phyloP scores from a whole-genome alignment of 306 rosid species.

The Benincasa hispida region DNA sequence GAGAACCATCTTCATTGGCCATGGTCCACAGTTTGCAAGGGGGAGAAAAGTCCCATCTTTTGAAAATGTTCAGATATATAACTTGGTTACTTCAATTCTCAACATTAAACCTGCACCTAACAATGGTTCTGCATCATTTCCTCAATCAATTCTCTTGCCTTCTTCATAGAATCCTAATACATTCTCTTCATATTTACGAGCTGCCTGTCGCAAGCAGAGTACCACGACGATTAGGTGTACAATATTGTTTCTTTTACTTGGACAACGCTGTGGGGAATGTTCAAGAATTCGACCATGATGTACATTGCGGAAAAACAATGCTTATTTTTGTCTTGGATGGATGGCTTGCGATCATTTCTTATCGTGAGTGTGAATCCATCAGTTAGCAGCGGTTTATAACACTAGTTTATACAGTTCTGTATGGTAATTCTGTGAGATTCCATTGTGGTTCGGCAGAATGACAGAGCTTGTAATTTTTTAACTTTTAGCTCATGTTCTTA shows the following conservation, averaged over 20 bases:
- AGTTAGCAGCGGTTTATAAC: not conserved
- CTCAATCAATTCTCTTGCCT: constrained; percentile 52
- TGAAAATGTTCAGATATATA: constrained; percentile 87
- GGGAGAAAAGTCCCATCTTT: constrained; percentile 85
- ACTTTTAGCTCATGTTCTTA: not conserved
- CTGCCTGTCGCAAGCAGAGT: not conserved
- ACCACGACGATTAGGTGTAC: not conserved
- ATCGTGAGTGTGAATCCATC: not conserved
- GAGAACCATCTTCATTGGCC: constrained; percentile 85
- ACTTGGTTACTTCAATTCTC: constrained; percentile 78
- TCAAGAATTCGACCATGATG: not conserved
- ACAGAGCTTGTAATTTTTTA: not conserved
- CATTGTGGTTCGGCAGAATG: not conserved
- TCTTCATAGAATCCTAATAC: constrained; percentile 11
- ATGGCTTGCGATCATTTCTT: not conserved
- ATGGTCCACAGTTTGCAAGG: constrained; percentile 83
- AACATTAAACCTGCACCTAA: constrained; percentile 64
- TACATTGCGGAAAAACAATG: not conserved
- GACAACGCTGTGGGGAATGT: not conserved
- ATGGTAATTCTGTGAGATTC: not conserved
- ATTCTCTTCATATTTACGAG: not conserved
- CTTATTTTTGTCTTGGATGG: not conserved
- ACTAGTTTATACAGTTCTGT: not conserved
- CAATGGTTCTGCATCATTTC: constrained; percentile 69
- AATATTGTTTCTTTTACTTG: not conserved